Evolutionary conservation across 2,329 filamentous ascomycete species (phyloP), one percentile per base, ranked within the genome.

Genomic region (Amauroascus verrucosus): DNA sequence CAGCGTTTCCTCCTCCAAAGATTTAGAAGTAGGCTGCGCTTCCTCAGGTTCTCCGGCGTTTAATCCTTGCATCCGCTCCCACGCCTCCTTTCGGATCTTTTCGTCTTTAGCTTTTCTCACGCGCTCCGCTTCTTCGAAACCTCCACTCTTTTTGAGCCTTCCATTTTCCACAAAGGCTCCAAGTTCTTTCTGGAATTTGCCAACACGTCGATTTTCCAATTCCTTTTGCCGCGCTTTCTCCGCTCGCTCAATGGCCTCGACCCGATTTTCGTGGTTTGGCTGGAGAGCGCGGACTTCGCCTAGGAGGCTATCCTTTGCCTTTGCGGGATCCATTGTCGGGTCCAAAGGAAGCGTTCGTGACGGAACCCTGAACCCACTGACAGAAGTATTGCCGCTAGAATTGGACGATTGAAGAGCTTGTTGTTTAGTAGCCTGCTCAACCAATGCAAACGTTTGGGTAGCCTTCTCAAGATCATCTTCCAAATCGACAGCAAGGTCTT

Each of bases 401-500:
- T 66, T 62, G 6, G 71, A 70, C 5, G 79, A 78, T 66, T 94
- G 88, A 70, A 94, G 64, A 53, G 80, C 86, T 67, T 98, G 93
- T 71, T 97, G 89, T 72, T 95, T 95, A n/a, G 90, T 97, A 7
- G 93, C 93, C 71, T 97, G 86, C 70, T 98, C 93, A 14, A 98
- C 93, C 0, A 98, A 80, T 22, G 88, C 86, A 65, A 98, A 95
- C 0, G 93, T 97, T 69, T 94, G 86, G 0, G 84, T 83, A 1
- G 91, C 90, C 72, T 97, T 96, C 67, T 97, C 90, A 45, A 98
- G 76, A 72, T 98, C 93, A 64, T 96, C 90, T 64, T 93, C 83
- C 58, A 98, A 73, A 73, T 98, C 93, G 43, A 90, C 82, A 59
- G 91, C 85, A 58, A 98, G 80, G 62, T 97, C 93, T 73, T 98